phyloP scores from a whole-genome alignment of 345 rosid species.

The Corchorus olitorius region DNA sequence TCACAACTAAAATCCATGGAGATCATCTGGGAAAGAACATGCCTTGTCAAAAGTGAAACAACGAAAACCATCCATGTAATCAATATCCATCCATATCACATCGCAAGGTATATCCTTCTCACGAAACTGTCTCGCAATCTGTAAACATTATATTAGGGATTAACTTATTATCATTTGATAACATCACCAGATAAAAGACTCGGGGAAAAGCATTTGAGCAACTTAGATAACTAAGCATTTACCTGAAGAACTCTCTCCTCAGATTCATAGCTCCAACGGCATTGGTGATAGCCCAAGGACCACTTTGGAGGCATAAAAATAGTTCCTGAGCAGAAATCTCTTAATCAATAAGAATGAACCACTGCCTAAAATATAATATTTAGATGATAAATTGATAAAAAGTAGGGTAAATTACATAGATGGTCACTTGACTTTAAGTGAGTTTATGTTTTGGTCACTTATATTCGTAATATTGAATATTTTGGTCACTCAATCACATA shows the following conservation, averaged over 20 bases:
- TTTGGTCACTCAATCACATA: too few relatives aligned
- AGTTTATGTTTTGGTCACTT: too few relatives aligned
- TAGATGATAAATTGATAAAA: not conserved
- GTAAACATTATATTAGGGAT: constrained; percentile 28
- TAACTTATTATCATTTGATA: not conserved
- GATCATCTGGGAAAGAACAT: constrained; percentile 26
- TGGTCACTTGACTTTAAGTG: too few relatives aligned
- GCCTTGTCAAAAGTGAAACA: constrained; percentile 95
- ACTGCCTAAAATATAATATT: not conserved
- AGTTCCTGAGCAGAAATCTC: constrained; percentile 52
- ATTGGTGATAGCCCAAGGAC: constrained; percentile 95
- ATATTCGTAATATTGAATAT: too few relatives aligned
- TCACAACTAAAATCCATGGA: constrained; percentile 13
- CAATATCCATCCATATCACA: constrained; percentile 98
- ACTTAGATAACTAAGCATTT: constrained; percentile 25
- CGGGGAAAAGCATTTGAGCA: not conserved
- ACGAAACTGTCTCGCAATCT: constrained; percentile 75
- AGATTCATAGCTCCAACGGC: constrained; percentile 93
- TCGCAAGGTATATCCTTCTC: constrained; percentile 87
- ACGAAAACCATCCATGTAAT: constrained; percentile 96
- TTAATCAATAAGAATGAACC: constrained; percentile 3
- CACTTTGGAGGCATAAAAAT: constrained; percentile 96
- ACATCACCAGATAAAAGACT: not conserved
- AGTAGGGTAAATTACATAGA: too few relatives aligned
- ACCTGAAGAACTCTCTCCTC: constrained; percentile 83